A percentile compares a stretch with the other conserved stretches of the same genome.
These are phyloP conservation scores for Sporisorium graminicola DNA, from an alignment of 1,284 basidiomycete species.

Conservation along the genomic window DNA sequence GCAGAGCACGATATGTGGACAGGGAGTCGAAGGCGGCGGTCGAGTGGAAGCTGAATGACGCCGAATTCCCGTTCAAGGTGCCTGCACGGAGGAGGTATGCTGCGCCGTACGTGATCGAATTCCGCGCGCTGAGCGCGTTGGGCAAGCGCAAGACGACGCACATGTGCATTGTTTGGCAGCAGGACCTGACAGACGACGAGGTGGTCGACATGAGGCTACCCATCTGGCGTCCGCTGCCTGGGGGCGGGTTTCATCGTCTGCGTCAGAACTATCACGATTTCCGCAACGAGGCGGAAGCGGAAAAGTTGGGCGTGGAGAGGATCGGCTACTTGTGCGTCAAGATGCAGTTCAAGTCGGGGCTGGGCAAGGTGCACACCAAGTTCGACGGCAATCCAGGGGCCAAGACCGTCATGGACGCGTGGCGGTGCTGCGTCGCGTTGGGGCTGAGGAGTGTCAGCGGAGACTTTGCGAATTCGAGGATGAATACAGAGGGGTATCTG, in stretches of 20 bases:
- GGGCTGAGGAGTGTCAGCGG: conserved; percentile 43
- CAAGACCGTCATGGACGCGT: conserved; percentile 49
- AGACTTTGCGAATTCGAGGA: conserved; percentile 37
- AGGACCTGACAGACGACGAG: conserved; percentile 57
- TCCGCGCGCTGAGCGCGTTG: conserved; percentile 33
- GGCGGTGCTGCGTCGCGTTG: conserved; percentile 42
- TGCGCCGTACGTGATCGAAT: conserved; percentile 54
- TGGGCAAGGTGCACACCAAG: conserved; percentile 51
- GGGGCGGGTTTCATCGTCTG: conserved; percentile 47
- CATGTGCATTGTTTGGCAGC: conserved; percentile 53
- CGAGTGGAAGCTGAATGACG: conserved; percentile 33
- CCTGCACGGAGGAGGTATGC: conserved; percentile 47
- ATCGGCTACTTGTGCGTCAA: conserved; percentile 39
- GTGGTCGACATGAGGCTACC: conserved; percentile 32
- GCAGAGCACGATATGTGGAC: conserved; percentile 19
- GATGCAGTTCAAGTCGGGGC: conserved; percentile 56
- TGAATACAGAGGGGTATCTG: conserved; percentile 23
- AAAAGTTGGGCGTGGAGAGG: conserved; percentile 34
- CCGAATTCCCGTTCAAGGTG: conserved; percentile 43
- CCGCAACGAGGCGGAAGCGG: conserved; percentile 34
- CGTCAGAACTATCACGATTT: conserved; percentile 55
- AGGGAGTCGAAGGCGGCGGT: conserved; percentile 12
- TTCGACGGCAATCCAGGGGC: conserved; percentile 44
- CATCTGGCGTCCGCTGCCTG: conserved; percentile 37
- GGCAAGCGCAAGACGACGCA: conserved; percentile 33